Evolutionary conservation across 106 monocot species (phyloP).

Genomic region (Gastrodia elata): DNA sequence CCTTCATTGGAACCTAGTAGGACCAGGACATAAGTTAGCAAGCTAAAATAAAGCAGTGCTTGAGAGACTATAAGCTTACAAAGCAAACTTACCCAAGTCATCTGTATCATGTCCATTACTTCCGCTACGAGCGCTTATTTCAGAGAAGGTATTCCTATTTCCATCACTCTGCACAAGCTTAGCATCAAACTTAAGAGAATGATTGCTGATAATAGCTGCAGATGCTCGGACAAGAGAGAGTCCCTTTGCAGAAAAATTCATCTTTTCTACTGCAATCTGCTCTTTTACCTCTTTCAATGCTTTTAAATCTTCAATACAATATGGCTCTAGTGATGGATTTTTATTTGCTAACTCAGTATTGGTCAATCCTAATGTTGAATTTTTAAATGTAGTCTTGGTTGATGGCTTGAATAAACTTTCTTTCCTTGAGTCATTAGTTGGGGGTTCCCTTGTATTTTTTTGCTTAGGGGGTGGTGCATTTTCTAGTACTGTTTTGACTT

Average conservation of each 20-base stretch:
- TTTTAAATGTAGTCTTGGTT: slow-evolving; percentile 49
- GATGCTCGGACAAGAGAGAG: slow-evolving; percentile 13
- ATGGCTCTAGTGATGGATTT: slow-evolving; percentile 9
- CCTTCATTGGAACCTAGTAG: slow-evolving; percentile 28
- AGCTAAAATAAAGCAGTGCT: neutral
- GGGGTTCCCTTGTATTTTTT: slow-evolving; percentile 26
- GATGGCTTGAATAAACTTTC: slow-evolving; percentile 15
- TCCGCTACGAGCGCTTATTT: slow-evolving; percentile 10
- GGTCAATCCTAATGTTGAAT: slow-evolving; percentile 8
- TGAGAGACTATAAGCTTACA: neutral
- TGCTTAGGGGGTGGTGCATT: slow-evolving; percentile 36
- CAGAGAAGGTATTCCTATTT: neutral
- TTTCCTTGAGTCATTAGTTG: slow-evolving; percentile 29
- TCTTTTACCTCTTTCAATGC: slow-evolving; percentile 21
- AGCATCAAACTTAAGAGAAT: slow-evolving; percentile 24
- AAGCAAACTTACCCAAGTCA: slow-evolving; percentile 19
- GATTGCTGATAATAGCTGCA: slow-evolving; percentile 1
- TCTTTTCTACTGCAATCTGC: slow-evolving; percentile 30
- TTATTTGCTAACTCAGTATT: slow-evolving; percentile 33
- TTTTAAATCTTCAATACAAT: slow-evolving; percentile 24
- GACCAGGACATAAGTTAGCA: neutral
- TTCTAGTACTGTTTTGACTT: slow-evolving; percentile 40
- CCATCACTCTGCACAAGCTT: slow-evolving; percentile 1
- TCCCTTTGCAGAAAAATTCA: slow-evolving; percentile 25
- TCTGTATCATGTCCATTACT: slow-evolving; percentile 26